Evolutionary conservation across 164 flowering plant species (phyloP), one percentile per base, ranked within the genome.

Genomic region (Aristolochia fimbriata): DNA sequence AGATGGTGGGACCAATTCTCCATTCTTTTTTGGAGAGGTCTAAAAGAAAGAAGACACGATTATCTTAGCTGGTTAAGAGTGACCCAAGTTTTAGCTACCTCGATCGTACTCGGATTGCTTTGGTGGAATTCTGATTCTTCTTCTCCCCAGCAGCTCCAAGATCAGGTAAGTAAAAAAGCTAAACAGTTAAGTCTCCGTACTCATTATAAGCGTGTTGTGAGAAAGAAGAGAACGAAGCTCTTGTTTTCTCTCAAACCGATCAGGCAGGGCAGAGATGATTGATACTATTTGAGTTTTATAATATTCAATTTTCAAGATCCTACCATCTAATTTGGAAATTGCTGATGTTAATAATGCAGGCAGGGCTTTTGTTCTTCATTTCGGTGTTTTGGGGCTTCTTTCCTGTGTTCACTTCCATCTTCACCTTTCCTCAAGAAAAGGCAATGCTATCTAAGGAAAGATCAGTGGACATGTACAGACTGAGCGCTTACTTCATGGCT

Each of bases 391-490:
- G 62, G 62, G 54, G 62, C 62, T 60, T 60, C 54, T 60, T 60
- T 46, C 62, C 62, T 14, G 62, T 60, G 23, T 60, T 60, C 43
- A 60, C 62, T 22, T 51, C 62, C 51, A 60, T 60, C 51, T 60
- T 60, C 62, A 60, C 62, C 10, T 60, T 60, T n/a, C 62, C 62
- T 6, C 62, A 60, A 60, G 62, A 60, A 66, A 65, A 85, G 65
- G 88, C 92, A 15, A 81, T 85, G 86, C 69, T 85, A 61, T 72
- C 57, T 52, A 85, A 85, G 73, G 92, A 85, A 70, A 64, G 88
- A 72, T 78, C 86, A 61, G 88, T 80, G 9, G 85, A 81, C 60
- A 85, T 83, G 92, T 85, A 85, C 64, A 80, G 88, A 55, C 62
- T 81, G 27, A 85, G 92, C 57, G 86, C 92, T 58, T 85, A 85